Conservation (phyloP, 2,329 filamentous ascomycete genomes). For the Alternaria triticina region DNA sequence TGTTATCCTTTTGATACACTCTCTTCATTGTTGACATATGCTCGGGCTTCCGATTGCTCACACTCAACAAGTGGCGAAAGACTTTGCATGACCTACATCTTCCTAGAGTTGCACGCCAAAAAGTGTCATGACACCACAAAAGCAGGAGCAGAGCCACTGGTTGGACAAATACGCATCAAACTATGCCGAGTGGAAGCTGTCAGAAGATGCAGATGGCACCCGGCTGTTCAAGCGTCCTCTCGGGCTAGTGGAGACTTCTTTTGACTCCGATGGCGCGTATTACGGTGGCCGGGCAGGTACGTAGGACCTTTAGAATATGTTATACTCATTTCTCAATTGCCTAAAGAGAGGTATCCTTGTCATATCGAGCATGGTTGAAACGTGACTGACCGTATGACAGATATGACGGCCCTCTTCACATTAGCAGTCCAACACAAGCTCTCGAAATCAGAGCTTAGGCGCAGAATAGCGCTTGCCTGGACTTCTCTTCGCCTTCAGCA, state of each 20-base stretch:
- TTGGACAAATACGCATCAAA: slow-evolving; percentile 49
- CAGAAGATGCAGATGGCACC: slow-evolving; percentile 14
- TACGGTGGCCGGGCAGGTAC: slow-evolving; percentile 51
- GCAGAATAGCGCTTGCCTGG: slow-evolving; percentile 50
- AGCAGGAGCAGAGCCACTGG: slow-evolving; percentile 38
- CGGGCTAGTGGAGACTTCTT: slow-evolving; percentile 53
- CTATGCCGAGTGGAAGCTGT: slow-evolving; percentile 47
- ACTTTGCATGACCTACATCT: background rate
- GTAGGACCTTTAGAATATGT: background rate
- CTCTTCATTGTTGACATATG: background rate
- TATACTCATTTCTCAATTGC: background rate
- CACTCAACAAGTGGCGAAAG: background rate
- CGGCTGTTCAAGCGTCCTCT: slow-evolving; percentile 46
- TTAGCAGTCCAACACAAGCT: slow-evolving; percentile 45
- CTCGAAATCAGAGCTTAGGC: slow-evolving; percentile 34
- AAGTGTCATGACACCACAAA: background rate
- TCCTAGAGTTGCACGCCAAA: background rate
- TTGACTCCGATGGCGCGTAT: slow-evolving; percentile 53
- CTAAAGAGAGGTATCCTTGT: background rate
- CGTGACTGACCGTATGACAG: slow-evolving; percentile 16
- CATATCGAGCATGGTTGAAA: background rate
- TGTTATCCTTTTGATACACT: background rate
- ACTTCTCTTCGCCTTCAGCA: slow-evolving; percentile 48
- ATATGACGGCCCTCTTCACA: slow-evolving; percentile 50
- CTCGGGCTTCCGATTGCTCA: background rate